Evolutionary conservation across 805 yeast species (phyloP).

Genomic region (Sugiyamaella marilandica): DNA sequence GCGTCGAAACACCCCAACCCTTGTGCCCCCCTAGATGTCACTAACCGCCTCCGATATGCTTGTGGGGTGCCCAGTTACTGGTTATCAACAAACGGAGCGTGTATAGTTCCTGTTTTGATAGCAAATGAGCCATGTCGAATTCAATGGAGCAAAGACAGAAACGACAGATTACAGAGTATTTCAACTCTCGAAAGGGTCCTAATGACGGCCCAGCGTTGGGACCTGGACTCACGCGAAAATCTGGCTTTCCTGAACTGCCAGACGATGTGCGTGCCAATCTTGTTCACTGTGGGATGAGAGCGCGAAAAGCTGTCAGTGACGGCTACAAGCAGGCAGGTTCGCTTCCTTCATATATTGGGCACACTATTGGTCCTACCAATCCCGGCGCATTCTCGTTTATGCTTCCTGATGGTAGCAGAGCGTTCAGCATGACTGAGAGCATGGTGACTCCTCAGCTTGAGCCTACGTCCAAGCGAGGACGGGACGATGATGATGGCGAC

Average conservation of each 20-base stretch:
- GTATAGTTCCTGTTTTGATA: too few species aligned
- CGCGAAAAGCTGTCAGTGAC: constrained; percentile 30
- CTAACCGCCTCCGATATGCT: too few species aligned
- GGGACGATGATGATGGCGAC: constrained; percentile 5
- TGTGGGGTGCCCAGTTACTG: too few species aligned
- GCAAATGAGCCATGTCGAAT: too few species aligned
- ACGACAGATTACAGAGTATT: constrained; percentile 14
- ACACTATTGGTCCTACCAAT: constrained; percentile 24
- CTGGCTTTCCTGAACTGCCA: constrained; percentile 16
- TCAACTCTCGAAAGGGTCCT: not conserved
- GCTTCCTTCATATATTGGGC: constrained; percentile 26
- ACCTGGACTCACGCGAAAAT: constrained; percentile 5
- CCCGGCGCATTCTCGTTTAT: constrained; percentile 12
- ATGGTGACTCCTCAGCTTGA: not conserved
- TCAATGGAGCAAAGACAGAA: constrained; percentile 1
- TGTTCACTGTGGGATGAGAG: constrained; percentile 25
- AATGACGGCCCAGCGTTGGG: not conserved
- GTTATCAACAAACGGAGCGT: too few species aligned
- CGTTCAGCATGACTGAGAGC: not conserved
- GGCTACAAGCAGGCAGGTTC: constrained; percentile 27
- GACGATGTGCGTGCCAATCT: constrained; percentile 25
- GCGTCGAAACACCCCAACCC: too few species aligned
- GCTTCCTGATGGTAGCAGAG: constrained; percentile 4
- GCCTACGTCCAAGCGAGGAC: not conserved
- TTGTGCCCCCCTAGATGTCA: too few species aligned